These are phyloP conservation scores for Dalbergia cochinchinensis DNA, from an alignment of 306 rosid species.

Conservation along the genomic window DNA sequence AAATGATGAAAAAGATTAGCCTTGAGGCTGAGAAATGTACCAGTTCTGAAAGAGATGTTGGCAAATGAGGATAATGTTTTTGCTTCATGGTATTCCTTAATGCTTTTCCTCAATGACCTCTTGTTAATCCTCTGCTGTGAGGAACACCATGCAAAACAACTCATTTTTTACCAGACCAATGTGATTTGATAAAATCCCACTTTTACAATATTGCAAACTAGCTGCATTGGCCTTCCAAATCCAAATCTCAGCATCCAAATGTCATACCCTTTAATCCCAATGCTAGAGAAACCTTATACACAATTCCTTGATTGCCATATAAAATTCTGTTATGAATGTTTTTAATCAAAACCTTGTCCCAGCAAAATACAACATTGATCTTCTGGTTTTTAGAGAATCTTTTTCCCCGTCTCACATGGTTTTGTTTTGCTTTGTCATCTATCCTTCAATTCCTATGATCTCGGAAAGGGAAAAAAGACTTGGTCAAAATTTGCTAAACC, in stretches of 20 bases:
- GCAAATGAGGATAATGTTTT: slow-evolving; percentile 29
- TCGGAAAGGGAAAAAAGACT: slow-evolving; percentile 45
- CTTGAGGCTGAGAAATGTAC: slow-evolving; percentile 44
- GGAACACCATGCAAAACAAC: slow-evolving; percentile 48
- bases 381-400: slow-evolving; percentile 54
- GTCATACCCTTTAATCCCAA: slow-evolving; percentile 5
- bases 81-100: slow-evolving; percentile 38
- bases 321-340: neutral
- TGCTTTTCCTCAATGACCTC: slow-evolving; percentile 36
- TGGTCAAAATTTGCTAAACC: slow-evolving; percentile 58
- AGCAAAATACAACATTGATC: slow-evolving; percentile 55
- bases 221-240: slow-evolving; percentile 2
- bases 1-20: slow-evolving; percentile 21
- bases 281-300: slow-evolving; percentile 9
- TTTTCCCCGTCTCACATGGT: slow-evolving; percentile 11
- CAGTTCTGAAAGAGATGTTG: slow-evolving; percentile 69
- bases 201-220: slow-evolving; percentile 11
- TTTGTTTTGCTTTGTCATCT: slow-evolving; percentile 53
- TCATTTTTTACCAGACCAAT: slow-evolving; percentile 43
- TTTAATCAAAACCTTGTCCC: slow-evolving; percentile 14
- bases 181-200: slow-evolving; percentile 22
- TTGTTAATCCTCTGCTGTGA: slow-evolving; percentile 30
- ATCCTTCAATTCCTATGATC: slow-evolving; percentile 38
- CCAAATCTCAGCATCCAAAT: slow-evolving; percentile 20
- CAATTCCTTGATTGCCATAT: neutral